Evolutionary conservation across 805 yeast genomes (phyloP), one percentile per base, ranked within the genome.

Genomic region (Pichia rugopelliculosa): DNA sequence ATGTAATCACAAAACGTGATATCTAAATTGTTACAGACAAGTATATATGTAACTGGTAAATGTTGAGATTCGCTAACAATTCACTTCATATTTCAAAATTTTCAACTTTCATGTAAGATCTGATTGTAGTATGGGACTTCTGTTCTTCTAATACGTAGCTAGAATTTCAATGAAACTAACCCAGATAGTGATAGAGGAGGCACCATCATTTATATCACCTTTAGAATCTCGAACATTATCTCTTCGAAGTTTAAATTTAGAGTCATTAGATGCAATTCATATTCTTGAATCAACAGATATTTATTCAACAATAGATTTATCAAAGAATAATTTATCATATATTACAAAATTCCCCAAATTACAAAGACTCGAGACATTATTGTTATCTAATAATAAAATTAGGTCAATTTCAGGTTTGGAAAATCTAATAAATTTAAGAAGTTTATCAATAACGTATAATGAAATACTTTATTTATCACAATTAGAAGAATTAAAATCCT

Each of bases 251-350:
- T 54, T 70, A 11, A 64, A 68, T 36, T 62, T 76, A 4, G 66
- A 78, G 0, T 56, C 64, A 4, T 58, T 79, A 12, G 81, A 75
- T 47, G 42, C 51, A 12, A 70, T 77, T 2, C 71, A 71, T 1
- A 58, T 72, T 1, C 43, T 59, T 3, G 61, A 58, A 46, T 36
- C 51, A 2, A 25, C 54, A 22, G 77, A 73, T 60, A 67, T 58
- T 37, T 69, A 65, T 60, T 82, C 73, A 50, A 77, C 73, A 15
- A 64, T 91, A 3, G 97, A 91, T 61, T 59, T 91, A 27, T 78
- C 91, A 0, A 82, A 84, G 58, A 91, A 91, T 64, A 82, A 78
- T 30, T 65, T 91, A n/a, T 64, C 72, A 1, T 71, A 70, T 3
- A 54, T 91, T 6, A 71, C 74, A 15, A 71, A 68, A 57, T 70